Conservation (phyloP, 2,329 filamentous ascomycete species). For the Diplodia scrobiculata region DNA sequence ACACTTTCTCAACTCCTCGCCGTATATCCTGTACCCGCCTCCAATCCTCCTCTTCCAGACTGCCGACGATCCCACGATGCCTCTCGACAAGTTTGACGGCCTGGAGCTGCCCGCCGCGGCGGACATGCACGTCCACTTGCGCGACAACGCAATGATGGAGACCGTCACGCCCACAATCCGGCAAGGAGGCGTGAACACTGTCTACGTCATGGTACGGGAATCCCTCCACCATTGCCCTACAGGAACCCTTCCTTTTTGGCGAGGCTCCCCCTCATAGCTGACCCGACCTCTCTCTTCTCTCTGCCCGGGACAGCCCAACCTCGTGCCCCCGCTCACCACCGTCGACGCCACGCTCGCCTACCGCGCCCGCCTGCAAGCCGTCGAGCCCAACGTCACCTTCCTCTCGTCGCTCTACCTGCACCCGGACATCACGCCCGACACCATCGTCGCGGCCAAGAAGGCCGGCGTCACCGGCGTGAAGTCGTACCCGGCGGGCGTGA, state of each 20-base stretch:
- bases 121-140: constrained; percentile 56
- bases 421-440: constrained; percentile 52
- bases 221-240: not conserved
- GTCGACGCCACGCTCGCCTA: constrained; percentile 53
- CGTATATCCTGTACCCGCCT: not conserved
- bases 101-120: constrained; percentile 53
- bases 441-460: constrained; percentile 70
- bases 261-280: not conserved
- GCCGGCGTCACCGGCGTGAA: constrained; percentile 74
- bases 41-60: not conserved
- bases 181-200: constrained; percentile 55
- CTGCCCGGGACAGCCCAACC: constrained; percentile 47
- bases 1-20: not conserved
- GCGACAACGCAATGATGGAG: constrained; percentile 56
- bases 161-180: constrained; percentile 55
- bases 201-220: constrained; percentile 54
- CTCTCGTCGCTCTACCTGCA: constrained; percentile 57
- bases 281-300: not conserved
- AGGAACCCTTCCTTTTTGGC: no score
- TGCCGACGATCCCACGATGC: constrained; percentile 34
- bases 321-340: constrained; percentile 55
- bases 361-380: constrained; percentile 46
- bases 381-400: constrained; percentile 54
- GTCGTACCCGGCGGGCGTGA: constrained; percentile 60
- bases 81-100: constrained; percentile 48